phyloP scores from a whole-genome alignment of 306 rosid genomes.

The Crataegus laevigata region DNA sequence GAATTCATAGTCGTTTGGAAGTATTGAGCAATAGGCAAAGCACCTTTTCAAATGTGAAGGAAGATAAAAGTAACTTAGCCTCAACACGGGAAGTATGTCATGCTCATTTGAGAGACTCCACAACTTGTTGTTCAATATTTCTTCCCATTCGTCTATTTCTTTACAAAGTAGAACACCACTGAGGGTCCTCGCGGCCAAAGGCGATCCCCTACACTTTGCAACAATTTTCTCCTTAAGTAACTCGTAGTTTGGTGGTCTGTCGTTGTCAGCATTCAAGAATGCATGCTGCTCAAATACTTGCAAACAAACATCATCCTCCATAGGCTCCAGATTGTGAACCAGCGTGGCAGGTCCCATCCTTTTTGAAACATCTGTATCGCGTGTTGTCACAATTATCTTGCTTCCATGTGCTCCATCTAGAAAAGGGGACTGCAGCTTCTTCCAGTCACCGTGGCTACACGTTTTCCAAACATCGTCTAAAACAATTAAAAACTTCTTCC shows the following conservation, averaged over 20 bases:
- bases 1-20: not conserved
- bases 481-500: not conserved
- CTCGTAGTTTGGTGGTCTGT: no score
- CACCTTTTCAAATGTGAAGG: constrained; percentile 13
- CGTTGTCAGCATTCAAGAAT: no score
- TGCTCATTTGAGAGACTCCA: not conserved
- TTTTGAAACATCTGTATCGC: constrained; percentile 5
- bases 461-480: no score
- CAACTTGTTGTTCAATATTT: not conserved
- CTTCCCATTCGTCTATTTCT: constrained; percentile 2
- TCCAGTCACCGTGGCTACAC: not conserved
- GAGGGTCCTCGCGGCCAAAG: constrained; percentile 24
- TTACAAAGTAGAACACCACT: constrained; percentile 21
- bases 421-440: not conserved
- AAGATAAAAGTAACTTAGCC: constrained; percentile 18
- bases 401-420: not conserved
- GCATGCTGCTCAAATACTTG: no score
- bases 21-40: constrained; percentile 1
- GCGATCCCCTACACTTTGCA: constrained; percentile 10
- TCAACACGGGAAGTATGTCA: constrained; percentile 10
- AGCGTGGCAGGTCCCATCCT: not conserved
- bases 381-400: constrained; percentile 22
- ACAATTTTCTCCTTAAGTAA: no score
- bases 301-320: not conserved
- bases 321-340: not conserved